Conservation (phyloP, 176 grass and related monocot species). For the Cenchrus fungigraminus region DNA sequence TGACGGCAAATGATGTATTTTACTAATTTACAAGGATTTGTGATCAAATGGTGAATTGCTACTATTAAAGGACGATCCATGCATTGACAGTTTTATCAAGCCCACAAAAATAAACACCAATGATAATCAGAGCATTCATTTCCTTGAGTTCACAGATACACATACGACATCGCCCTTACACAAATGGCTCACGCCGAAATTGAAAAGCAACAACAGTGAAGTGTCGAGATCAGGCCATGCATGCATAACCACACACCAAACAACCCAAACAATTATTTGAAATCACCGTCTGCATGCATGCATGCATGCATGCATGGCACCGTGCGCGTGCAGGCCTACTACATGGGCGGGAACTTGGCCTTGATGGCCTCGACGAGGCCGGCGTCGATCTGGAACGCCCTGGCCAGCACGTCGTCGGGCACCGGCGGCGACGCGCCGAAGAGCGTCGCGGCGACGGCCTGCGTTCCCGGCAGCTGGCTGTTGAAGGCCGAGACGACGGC, state of each 20-base stretch:
- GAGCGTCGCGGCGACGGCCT: constrained; percentile 47
- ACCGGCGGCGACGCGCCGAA: constrained; percentile 54
- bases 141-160: no score
- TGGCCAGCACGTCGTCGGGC: constrained; percentile 53
- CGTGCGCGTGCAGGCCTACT: no score
- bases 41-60: no score
- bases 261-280: not conserved
- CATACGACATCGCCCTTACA: not conserved
- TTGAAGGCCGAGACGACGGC: constrained; percentile 54
- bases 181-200: not conserved
- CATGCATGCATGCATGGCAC: no score
- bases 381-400: constrained; percentile 58
- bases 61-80: no score
- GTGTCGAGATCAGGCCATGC: not conserved
- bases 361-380: constrained; percentile 62
- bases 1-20: no score
- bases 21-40: no score
- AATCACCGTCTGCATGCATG: not conserved
- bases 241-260: not conserved
- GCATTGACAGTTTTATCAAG: no score
- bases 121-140: no score
- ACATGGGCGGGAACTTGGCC: constrained; percentile 52
- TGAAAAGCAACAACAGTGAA: not conserved
- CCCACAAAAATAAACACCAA: no score
- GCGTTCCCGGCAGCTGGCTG: constrained; percentile 75